A percentile compares a stretch with the other conserved stretches of the same genome.
Conservation (phyloP, 352 stramenopile genomes). For the Phytopythium vexans region DNA sequence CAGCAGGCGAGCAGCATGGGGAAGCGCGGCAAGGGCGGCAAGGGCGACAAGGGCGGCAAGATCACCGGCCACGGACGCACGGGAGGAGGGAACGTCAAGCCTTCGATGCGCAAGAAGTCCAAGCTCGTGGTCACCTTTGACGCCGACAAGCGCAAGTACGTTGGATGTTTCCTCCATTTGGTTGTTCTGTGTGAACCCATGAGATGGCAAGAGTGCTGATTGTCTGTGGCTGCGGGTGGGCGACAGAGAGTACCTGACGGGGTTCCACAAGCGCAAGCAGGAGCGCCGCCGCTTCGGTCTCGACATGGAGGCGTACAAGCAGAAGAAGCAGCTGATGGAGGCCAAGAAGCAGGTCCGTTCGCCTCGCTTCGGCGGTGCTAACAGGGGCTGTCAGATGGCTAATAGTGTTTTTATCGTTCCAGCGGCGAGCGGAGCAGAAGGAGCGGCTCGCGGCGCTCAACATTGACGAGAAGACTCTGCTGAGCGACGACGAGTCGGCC, state of each 20-base stretch:
- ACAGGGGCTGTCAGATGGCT: neutral
- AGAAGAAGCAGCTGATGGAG: conserved; percentile 79
- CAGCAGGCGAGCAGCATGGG: neutral
- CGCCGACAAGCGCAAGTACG: conserved; percentile 81
- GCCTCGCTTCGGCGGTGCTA: neutral
- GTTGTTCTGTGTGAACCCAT: neutral
- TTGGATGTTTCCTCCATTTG: conserved; percentile 3
- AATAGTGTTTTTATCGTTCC: neutral
- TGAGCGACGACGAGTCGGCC: conserved; percentile 18
- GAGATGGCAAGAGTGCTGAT: neutral
- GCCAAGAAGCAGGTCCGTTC: conserved; percentile 63
- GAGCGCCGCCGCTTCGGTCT: conserved; percentile 81
- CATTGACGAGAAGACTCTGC: conserved; percentile 40
- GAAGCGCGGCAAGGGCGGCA: conserved; percentile 17
- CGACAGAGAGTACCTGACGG: conserved; percentile 76
- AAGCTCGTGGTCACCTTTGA: conserved; percentile 88
- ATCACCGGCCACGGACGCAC: conserved; percentile 17
- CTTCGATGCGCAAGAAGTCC: conserved; percentile 70
- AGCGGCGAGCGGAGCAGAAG: conserved; percentile 78
- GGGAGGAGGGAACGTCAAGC: conserved; percentile 22
- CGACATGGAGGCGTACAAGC: conserved; percentile 89
- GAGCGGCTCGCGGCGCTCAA: conserved; percentile 59
- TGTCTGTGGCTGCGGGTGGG: neutral
- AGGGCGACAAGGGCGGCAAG: conserved; percentile 26
- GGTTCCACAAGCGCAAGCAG: conserved; percentile 87